A percentile compares a stretch with the other conserved stretches of the same genome.
phyloP scores from a whole-genome alignment of 192 early-diverging fungal species.

The Haplosporangium gracile region DNA sequence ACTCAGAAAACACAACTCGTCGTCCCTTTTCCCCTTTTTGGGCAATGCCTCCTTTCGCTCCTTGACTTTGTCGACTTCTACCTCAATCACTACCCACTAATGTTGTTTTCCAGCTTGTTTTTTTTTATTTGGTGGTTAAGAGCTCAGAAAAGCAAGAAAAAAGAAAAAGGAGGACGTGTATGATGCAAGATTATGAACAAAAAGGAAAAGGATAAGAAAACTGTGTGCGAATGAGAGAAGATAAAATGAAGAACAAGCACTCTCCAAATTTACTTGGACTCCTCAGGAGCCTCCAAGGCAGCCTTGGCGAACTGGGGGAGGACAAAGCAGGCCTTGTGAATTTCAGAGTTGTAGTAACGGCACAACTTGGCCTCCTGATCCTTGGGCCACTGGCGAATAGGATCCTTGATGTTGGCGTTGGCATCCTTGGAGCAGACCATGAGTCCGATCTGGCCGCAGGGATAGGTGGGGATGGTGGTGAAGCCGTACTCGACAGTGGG shows the following conservation, averaged over 20 bases:
- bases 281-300: conserved; percentile 62
- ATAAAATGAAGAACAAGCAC: neutral
- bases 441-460: conserved; percentile 97
- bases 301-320: conserved; percentile 93
- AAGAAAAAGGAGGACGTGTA: neutral
- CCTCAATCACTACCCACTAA: neutral
- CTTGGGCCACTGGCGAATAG: conserved; percentile 78
- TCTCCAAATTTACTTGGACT: conserved; percentile 27
- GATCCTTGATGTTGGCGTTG: conserved; percentile 78
- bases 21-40: too few species aligned
- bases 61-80: neutral
- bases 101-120: neutral
- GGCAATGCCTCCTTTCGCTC: neutral
- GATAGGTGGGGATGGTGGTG: conserved; percentile 97
- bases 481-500: conserved; percentile 95
- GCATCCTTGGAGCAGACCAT: conserved; percentile 92
- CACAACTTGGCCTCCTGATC: conserved; percentile 88
- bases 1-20: too few species aligned
- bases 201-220: neutral
- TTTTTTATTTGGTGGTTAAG: conserved; percentile 5
- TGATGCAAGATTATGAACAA: conserved; percentile 4
- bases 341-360: conserved; percentile 94
- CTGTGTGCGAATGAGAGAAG: neutral
- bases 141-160: neutral
- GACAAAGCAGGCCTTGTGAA: conserved; percentile 93